Evolutionary conservation across 768 basidiomycete genomes (phyloP).

Genomic region (Suillus variegatus): DNA sequence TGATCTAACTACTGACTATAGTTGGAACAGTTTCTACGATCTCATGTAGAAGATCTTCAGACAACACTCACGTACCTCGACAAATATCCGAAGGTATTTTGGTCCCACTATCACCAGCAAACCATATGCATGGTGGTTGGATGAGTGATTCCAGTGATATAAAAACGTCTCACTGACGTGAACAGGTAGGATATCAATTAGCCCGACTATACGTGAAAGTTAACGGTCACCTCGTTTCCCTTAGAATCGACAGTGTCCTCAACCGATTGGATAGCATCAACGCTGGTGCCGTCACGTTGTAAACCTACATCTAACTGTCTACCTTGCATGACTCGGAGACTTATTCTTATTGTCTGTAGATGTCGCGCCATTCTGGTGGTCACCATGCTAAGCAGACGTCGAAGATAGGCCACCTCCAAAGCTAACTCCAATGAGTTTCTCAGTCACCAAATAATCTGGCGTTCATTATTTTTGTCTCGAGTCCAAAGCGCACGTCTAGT

Average conservation of each 20-base stretch:
- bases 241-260: conserved; percentile 18
- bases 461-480: conserved; percentile 16
- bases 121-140: conserved; percentile 13
- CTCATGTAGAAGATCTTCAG: neutral
- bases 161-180: conserved; percentile 12
- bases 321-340: neutral
- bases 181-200: conserved; percentile 5
- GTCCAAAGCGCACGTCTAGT: conserved; percentile 19
- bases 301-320: neutral
- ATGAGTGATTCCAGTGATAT: conserved; percentile 6
- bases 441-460: neutral
- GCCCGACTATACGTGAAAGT: neutral
- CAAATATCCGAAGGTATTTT: neutral
- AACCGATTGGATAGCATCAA: conserved; percentile 20
- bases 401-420: neutral
- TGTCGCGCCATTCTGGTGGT: conserved; percentile 13
- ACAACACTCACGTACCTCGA: conserved; percentile 4
- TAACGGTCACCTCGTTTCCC: neutral
- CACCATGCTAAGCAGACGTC: conserved; percentile 4
- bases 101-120: conserved; percentile 7
- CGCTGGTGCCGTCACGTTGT: conserved; percentile 18
- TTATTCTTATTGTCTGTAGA: conserved; percentile 5
- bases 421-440: conserved; percentile 9
- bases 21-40: conserved; percentile 9
- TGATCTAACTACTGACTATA: neutral